Conservation (phyloP, 768 basidiomycete genomes). For the Tricholoma saponaceum region DNA sequence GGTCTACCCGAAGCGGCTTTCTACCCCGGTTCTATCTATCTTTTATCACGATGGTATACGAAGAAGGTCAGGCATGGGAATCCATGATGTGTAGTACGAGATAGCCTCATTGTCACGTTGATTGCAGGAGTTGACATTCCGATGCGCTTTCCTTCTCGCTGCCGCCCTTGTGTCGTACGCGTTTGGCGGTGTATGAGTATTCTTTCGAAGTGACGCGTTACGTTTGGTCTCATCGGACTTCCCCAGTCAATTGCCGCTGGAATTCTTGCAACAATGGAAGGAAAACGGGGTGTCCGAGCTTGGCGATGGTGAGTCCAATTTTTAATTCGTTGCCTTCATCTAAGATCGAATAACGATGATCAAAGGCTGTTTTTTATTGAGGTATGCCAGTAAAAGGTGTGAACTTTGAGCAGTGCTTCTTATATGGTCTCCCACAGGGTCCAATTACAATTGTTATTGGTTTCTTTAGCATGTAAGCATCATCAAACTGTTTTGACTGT, state of each 20-base stretch:
- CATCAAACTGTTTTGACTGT: neutral
- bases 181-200: constrained; percentile 52
- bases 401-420: neutral
- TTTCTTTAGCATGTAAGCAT: constrained; percentile 45
- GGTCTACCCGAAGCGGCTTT: constrained; percentile 67
- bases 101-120: constrained; percentile 3
- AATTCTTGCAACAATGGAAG: constrained; percentile 67
- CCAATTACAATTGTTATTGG: constrained; percentile 60
- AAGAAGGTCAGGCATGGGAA: constrained; percentile 36
- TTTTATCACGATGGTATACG: constrained; percentile 54
- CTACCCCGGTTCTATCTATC: constrained; percentile 51
- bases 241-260: constrained; percentile 68
- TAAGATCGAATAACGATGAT: neutral
- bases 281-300: constrained; percentile 57
- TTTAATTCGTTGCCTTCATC: neutral
- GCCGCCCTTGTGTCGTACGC: constrained; percentile 64
- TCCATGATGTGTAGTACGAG: neutral
- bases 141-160: constrained; percentile 55
- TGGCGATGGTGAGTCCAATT: constrained; percentile 60
- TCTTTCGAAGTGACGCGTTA: neutral
- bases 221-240: neutral
- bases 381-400: constrained; percentile 24
- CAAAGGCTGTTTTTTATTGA: constrained; percentile 69
- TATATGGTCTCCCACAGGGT: constrained; percentile 37
- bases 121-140: constrained; percentile 58